These are phyloP conservation scores for Harringtonia aguacate DNA, from an alignment of 2,329 filamentous ascomycete genomes.

Conservation along the genomic window DNA sequence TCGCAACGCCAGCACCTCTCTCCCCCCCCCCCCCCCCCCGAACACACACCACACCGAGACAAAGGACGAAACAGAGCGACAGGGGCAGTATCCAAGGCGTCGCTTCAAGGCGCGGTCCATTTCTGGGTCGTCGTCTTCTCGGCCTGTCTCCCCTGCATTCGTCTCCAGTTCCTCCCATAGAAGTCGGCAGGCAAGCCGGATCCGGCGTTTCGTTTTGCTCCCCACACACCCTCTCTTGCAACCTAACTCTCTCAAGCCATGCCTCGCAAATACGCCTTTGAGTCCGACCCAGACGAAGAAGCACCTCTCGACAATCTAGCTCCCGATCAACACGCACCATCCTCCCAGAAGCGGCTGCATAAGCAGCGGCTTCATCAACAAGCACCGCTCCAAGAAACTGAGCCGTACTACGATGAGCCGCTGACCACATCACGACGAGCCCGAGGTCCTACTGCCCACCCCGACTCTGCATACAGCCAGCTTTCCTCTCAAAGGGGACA, in stretches of 20 bases:
- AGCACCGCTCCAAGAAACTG: conserved; percentile 6
- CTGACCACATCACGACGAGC: conserved; percentile 7
- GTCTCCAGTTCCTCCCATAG: no score
- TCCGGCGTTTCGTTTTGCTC: no score
- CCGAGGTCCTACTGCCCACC: conserved; percentile 17
- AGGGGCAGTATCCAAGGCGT: no score
- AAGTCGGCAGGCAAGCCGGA: no score
- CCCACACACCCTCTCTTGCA: no score
- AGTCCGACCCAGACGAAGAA: conserved; percentile 13
- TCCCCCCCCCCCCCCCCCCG: no score
- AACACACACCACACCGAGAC: no score
- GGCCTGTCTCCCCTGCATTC: no score
- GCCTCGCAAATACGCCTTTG: conserved; percentile 13
- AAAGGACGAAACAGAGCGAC: no score
- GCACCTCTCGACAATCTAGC: conserved; percentile 11
- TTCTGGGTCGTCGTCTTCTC: no score
- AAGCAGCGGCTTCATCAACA: conserved; percentile 3
- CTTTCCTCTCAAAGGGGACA: conserved; percentile 20
- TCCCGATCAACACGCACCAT: not conserved
- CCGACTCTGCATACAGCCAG: conserved; percentile 25
- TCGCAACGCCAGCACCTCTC: no score
- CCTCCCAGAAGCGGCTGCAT: conserved; percentile 1
- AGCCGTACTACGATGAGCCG: conserved; percentile 9
- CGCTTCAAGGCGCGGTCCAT: no score
- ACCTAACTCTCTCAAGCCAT: conserved; percentile 2